Evolutionary conservation across 2,329 filamentous ascomycete species (phyloP), one percentile per base, ranked within the genome.

Genomic region (Alternaria arborescens): DNA sequence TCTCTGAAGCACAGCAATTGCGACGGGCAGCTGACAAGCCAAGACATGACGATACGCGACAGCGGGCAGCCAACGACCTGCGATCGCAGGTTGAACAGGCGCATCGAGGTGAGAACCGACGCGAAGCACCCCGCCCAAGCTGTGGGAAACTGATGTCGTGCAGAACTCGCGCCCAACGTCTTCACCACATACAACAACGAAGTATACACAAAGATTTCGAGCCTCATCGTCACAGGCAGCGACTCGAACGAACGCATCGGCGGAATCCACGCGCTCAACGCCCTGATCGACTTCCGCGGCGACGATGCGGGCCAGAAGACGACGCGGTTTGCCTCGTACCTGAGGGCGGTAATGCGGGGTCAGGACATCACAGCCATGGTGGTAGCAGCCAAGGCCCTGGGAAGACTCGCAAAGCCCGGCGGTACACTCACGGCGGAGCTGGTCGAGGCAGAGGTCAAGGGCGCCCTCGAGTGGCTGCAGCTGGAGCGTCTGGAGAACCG

Each of bases 391-490:
- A 88, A 91, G 68, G 94, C 94, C 4, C 85, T 99, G 28, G 95
- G 95, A 46, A 92, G 94, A 76, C 86, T 99, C 61, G 97, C 94
- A 63, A 90, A 92, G 68, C 95, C 95, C 0, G 95, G 95, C 64
- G 95, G 95, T 61, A 94, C 95, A 32, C 85, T 98, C 65, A 97
- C 97, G 44, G 96, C 94, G 8, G 94, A 98, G 79, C 84, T 99
- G 55, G 95, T 99, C 58, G 95, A 99, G 76, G 94, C 93, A 55
- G 94, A 99, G 80, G 94, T 98, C 63, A 96, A 97, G 78, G 95
- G 93, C 18, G 94, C 96, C 2, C 85, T 99, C 55, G 95, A 99
- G 81, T 98, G 94, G 92, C 87, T 99, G 58, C 94, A 98, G 76
- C 94, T 94, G 50, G 96, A 98, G 77, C 88, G 94, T 67, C 89